Evolutionary conservation across 2,329 filamentous ascomycete genomes (phyloP).

Genomic region (Ustulina deusta): DNA sequence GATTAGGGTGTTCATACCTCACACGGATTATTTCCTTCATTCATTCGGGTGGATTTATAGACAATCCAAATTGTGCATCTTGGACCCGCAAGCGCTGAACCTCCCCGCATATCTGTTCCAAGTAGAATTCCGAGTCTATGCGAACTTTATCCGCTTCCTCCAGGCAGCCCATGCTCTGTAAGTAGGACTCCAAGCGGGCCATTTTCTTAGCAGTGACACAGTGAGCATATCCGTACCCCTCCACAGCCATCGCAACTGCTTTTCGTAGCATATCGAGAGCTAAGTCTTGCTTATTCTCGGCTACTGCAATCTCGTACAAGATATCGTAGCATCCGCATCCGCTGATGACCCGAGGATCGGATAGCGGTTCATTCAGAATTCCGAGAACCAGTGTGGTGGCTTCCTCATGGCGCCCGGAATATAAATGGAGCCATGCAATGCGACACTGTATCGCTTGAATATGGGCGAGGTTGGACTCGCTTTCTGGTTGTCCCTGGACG

Average conservation of each 20-base stretch:
- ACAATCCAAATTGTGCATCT: background rate
- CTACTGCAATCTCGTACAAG: constrained; percentile 20
- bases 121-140: background rate
- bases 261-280: constrained; percentile 17
- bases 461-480: background rate
- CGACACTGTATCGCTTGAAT: background rate
- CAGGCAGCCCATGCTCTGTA: constrained; percentile 8
- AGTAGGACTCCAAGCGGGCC: constrained; percentile 5
- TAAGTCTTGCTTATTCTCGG: constrained; percentile 11
- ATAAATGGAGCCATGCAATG: constrained; percentile 17
- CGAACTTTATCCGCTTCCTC: constrained; percentile 15
- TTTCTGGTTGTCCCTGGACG: background rate
- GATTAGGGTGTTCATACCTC: too few relatives aligned
- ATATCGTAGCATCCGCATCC: constrained; percentile 27
- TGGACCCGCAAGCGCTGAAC: background rate
- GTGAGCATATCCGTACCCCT: constrained; percentile 8
- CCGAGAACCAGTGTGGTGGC: background rate
- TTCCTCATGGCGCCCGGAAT: constrained; percentile 7
- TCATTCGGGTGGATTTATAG: background rate
- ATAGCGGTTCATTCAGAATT: constrained; percentile 1
- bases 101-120: constrained; percentile 14
- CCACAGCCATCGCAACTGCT: constrained; percentile 1
- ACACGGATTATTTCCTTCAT: background rate
- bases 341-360: background rate
- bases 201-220: background rate